Percentiles rank a stretch among this genome's conserved stretches.
phyloP scores from a whole-genome alignment of 192 early-diverging fungal species.

The Coemansia sp. region DNA sequence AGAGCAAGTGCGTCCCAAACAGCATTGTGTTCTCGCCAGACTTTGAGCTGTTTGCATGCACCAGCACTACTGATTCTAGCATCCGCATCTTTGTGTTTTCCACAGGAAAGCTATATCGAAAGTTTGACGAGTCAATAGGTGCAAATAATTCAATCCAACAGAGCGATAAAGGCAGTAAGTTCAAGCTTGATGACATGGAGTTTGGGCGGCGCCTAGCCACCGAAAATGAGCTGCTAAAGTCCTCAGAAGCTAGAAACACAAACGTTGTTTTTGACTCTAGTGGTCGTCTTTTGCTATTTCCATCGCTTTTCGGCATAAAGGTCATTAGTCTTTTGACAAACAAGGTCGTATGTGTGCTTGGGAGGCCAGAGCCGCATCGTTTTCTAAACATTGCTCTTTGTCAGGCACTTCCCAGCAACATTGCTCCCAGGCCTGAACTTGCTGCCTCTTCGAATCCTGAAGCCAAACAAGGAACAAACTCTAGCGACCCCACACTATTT shows the following conservation, averaged over 20 bases:
- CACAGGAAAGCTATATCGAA: constrained; percentile 84
- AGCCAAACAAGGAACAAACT: constrained; percentile 56
- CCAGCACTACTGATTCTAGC: constrained; percentile 77
- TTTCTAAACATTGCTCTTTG: constrained; percentile 88
- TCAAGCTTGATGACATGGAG: constrained; percentile 95
- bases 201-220: constrained; percentile 90
- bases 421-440: constrained; percentile 11
- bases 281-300: constrained; percentile 83
- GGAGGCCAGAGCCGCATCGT: constrained; percentile 88
- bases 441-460: constrained; percentile 89
- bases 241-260: constrained; percentile 60
- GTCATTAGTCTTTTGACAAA: constrained; percentile 85
- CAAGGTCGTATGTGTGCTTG: constrained; percentile 79
- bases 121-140: constrained; percentile 87
- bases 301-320: constrained; percentile 95
- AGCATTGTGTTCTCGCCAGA: constrained; percentile 83
- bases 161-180: constrained; percentile 57
- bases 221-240: constrained; percentile 83
- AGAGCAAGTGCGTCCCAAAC: constrained; percentile 75
- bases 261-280: constrained; percentile 94
- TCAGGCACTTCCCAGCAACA: constrained; percentile 62
- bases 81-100: constrained; percentile 81
- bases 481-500: constrained; percentile 85
- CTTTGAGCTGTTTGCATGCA: constrained; percentile 81
- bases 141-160: constrained; percentile 58